Conservation (phyloP, 345 rosid species). For the Eucalyptus viminalis region DNA sequence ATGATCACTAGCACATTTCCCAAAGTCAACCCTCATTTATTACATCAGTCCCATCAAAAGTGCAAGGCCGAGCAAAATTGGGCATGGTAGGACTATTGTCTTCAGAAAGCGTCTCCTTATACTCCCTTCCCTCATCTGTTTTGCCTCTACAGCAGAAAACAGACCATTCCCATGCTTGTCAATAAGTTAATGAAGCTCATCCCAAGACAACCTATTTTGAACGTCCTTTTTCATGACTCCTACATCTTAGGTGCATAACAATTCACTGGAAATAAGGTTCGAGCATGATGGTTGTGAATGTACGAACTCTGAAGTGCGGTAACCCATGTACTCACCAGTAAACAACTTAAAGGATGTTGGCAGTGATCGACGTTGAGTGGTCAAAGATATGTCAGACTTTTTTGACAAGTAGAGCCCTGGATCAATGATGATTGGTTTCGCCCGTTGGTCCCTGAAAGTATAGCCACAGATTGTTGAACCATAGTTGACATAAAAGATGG, state of each 20-base stretch:
- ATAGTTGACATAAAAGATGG: neutral
- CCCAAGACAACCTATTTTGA: neutral
- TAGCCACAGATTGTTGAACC: neutral
- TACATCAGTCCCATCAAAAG: neutral
- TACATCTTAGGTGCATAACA: neutral
- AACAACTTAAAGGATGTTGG: conserved; percentile 83
- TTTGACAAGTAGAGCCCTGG: conserved; percentile 82
- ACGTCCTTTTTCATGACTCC: neutral
- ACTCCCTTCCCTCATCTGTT: neutral
- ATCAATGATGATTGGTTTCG: conserved; percentile 74
- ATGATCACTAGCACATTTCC: neutral
- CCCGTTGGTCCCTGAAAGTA: conserved; percentile 60
- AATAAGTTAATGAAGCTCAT: neutral
- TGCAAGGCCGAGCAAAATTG: neutral
- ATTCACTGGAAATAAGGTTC: neutral
- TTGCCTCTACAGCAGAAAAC: neutral
- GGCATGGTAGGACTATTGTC: neutral
- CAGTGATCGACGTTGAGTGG: conserved; percentile 67
- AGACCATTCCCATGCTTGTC: neutral
- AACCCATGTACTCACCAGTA: conserved; percentile 39
- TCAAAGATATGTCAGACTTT: conserved; percentile 72
- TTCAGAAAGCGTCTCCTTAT: neutral
- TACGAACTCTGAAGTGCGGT: neutral
- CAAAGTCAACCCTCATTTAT: neutral
- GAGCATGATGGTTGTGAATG: neutral